These are phyloP conservation scores for Thermomucor indicae-seudaticae DNA, from an alignment of 371 early-diverging fungal genomes.

Conservation along the genomic window DNA sequence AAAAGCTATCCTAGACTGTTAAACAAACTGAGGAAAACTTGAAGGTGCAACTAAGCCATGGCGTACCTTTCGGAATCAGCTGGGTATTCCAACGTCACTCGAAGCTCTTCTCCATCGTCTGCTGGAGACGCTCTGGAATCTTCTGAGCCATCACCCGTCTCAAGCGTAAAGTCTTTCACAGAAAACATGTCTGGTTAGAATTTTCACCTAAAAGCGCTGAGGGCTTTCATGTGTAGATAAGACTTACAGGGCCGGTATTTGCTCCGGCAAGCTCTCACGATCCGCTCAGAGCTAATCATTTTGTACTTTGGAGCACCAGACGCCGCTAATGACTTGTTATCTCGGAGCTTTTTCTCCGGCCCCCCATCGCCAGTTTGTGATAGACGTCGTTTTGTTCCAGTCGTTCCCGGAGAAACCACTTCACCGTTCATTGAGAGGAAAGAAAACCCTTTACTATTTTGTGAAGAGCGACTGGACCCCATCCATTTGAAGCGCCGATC, in stretches of 20 bases:
- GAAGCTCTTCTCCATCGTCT: slow-evolving; percentile 26
- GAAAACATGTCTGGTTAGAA: background rate
- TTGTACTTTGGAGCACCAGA: slow-evolving; percentile 1
- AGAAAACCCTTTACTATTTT: no score
- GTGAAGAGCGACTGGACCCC: no score
- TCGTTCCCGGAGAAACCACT: no score
- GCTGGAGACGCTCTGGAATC: slow-evolving; percentile 32
- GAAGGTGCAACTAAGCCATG: no score
- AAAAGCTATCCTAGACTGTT: slow-evolving; percentile 15
- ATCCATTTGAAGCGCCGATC: no score
- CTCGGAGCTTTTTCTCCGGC: slow-evolving; percentile 9
- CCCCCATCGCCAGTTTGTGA: slow-evolving; percentile 7
- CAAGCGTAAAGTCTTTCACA: slow-evolving; percentile 8
- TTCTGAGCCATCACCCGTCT: slow-evolving; percentile 20
- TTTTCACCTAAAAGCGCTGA: background rate
- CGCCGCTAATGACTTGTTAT: background rate
- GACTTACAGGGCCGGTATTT: slow-evolving; percentile 48
- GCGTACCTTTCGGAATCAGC: slow-evolving; percentile 34
- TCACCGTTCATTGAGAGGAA: no score
- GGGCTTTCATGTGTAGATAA: background rate
- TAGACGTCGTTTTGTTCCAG: slow-evolving; percentile 12
- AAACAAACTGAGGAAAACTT: no score
- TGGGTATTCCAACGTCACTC: slow-evolving; percentile 36
- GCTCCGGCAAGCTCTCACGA: slow-evolving; percentile 35
- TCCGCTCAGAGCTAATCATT: slow-evolving; percentile 45